Base-by-base conservation (phyloP, 768 basidiomycete species). In the Lactarius akahatsu region DNA sequence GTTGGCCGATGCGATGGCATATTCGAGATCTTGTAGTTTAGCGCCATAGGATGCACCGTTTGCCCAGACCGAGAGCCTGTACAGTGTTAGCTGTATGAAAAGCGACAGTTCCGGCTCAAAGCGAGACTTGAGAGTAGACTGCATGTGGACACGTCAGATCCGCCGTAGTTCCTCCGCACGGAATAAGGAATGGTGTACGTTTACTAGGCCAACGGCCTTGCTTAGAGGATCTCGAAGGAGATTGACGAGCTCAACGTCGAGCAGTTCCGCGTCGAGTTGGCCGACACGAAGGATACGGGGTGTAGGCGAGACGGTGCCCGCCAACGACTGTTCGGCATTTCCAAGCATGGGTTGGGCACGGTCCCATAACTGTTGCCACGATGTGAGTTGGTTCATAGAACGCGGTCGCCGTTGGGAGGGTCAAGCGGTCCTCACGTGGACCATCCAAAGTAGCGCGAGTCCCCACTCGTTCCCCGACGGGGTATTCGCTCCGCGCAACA, bases 221-320 rank as follows among this genome's bases (percentile, higher is more conserved):
- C 80, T 79, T 57, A 98, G 76, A n/a, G 94, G 95, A 62, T 91
- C 91, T 72, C 86, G 86, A 38, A 98, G 81, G 66, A 97, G 78
- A 34, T 87, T 83, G 38, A 90, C 85, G 20, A 98, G 84, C 69
- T 97, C 94, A 70, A 88, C 85, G 78, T 98, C 96, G 57, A 98
- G 83, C 28, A 96, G 81, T 71, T 94, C 90, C 3, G 96, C 87
- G 75, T 98, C 96, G 61, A 98, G 85, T 76, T 96, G 92, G 9
- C 91, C 90, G 57, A 98, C 94, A 54, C 95, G 90, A 30, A 86
- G 79, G 36, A 88, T 78, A n/a, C 88, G 55, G 2, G 69, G 41
- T 20, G 58, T 47, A 8, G 70, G 61, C 16, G 73, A 62, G 18
- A 74, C 61, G 10, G 73, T 69, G 6, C 76, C 66, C 26, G 71